Base-by-base conservation (phyloP, 495 filamentous ascomycete genomes). In the Ramalina peruviana region DNA sequence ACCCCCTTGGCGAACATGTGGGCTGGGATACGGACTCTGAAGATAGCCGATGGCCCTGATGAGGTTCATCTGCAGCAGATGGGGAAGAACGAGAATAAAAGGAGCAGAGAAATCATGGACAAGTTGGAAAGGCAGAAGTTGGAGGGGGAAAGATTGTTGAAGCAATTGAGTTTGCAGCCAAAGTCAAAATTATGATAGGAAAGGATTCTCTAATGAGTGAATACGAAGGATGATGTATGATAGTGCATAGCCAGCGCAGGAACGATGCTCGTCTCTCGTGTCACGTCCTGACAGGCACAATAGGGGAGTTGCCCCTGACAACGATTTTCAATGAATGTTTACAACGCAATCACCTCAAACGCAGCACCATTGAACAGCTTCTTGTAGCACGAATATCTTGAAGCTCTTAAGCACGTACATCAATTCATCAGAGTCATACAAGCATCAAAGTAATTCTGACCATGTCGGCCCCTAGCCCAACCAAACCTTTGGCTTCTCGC, bases 41-140 rank as follows among this genome's bases (percentile, higher is more conserved):
- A 86, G 48, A 78, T 95, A 59, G 88, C 86, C 4, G 88, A 95
- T 67, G 89, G 88, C 6, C 88, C 88, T 0, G 89, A 94, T 66
- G 89, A 95, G 74, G 88, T 93, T 37, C 88, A 95, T 66, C 65
- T 95, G 63, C 84, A 93, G 68, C 88, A 95, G 64, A 72, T 95
- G 67, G 89, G 87, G 11, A 76, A 77, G 58, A 79, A 86, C 45
- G 88, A 96, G 73, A 93, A 88, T 60, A 81, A 76, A 67, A 65
- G 74, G 38, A 73, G 78, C 37, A 72, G 71, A 65, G 80, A 74
- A 39, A 71, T 88, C 46, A 68, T 72, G 33, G 71, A 70, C 43
- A 82, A 77, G 62, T 70, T 89, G 57, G 67, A 72, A 33, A 72
- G 66, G 65, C 86, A 92, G 66, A 73, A 65, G 50, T 64, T 72